Percentiles rank a stretch among this genome's conserved stretches.
Conservation (phyloP, 2,329 filamentous ascomycete species). For the Ascochyta fabae region DNA sequence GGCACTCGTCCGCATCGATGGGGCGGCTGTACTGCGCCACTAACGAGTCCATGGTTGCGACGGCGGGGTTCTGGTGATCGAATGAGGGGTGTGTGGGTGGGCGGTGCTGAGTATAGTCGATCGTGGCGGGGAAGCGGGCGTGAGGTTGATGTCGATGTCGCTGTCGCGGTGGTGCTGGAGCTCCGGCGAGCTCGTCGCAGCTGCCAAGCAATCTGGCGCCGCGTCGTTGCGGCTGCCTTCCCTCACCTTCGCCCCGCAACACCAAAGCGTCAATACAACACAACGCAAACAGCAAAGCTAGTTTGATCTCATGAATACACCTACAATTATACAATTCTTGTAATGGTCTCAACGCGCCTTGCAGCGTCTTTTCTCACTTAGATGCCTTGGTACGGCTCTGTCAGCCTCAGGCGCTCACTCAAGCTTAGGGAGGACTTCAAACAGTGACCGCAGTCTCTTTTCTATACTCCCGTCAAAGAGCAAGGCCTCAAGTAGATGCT, state of each 20-base stretch:
- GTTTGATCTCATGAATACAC: not conserved
- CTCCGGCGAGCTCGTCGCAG: constrained; percentile 28
- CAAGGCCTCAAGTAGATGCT: not conserved
- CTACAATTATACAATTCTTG: no score
- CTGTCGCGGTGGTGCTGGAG: constrained; percentile 31
- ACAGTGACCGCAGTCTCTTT: not conserved
- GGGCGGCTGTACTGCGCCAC: constrained; percentile 90
- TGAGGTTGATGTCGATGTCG: constrained; percentile 27
- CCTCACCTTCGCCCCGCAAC: constrained; percentile 4
- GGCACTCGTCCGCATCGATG: constrained; percentile 74
- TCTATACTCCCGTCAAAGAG: not conserved
- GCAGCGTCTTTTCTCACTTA: not conserved
- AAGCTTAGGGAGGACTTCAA: not conserved
- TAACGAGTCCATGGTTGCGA: constrained; percentile 79
- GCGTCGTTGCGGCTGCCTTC: constrained; percentile 34
- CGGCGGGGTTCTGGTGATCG: constrained; percentile 16
- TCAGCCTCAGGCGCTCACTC: not conserved
- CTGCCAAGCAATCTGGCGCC: constrained; percentile 21
- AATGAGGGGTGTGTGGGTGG: not conserved
- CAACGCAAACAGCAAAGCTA: not conserved
- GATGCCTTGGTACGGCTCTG: not conserved
- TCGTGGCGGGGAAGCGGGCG: constrained; percentile 19
- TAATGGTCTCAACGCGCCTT: not conserved
- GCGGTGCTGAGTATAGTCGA: not conserved
- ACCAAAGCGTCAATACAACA: not conserved